A percentile compares a stretch with the other conserved stretches of the same genome.
Evolutionary conservation across 768 basidiomycete species (phyloP).

Genomic region (Phaeolepiota aurea): DNA sequence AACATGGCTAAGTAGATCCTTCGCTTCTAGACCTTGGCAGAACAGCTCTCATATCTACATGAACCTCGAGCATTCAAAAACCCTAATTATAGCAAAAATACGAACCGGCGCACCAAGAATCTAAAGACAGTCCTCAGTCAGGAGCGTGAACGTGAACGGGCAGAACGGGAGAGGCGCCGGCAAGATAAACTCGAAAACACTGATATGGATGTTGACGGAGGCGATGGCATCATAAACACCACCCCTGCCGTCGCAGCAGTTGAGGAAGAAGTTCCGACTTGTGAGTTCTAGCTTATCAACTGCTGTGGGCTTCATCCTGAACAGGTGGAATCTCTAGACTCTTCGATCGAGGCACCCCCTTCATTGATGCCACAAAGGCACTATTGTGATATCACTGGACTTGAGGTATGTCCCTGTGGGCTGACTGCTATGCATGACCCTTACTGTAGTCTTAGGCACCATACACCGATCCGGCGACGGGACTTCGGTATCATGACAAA

Average conservation of each 20-base stretch:
- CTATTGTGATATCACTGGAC: conserved; percentile 82
- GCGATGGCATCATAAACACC: conserved; percentile 6
- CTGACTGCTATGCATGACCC: background rate
- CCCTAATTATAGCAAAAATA: conserved; percentile 57
- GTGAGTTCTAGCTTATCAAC: conserved; percentile 28
- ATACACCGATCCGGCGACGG: conserved; percentile 77
- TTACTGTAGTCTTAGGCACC: conserved; percentile 42
- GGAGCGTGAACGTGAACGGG: conserved; percentile 71
- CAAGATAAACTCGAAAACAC: conserved; percentile 26
- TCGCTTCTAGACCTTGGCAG: conserved; percentile 50
- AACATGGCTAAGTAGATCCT: background rate
- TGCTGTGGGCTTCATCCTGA: too few species aligned
- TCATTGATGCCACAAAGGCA: conserved; percentile 69
- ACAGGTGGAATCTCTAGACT: conserved; percentile 36
- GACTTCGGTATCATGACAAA: conserved; percentile 78
- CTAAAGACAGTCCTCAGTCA: conserved; percentile 71
- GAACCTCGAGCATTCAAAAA: conserved; percentile 75
- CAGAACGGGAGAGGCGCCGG: conserved; percentile 52
- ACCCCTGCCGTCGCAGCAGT: conserved; percentile 7
- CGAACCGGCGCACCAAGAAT: conserved; percentile 69
- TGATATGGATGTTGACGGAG: conserved; percentile 49
- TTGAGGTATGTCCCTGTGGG: conserved; percentile 41
- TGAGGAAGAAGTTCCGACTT: conserved; percentile 65
- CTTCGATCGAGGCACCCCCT: conserved; percentile 79
- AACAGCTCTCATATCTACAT: conserved; percentile 67